Base-by-base conservation (phyloP, 306 rosid species). In the Ziziphus jujuba region DNA sequence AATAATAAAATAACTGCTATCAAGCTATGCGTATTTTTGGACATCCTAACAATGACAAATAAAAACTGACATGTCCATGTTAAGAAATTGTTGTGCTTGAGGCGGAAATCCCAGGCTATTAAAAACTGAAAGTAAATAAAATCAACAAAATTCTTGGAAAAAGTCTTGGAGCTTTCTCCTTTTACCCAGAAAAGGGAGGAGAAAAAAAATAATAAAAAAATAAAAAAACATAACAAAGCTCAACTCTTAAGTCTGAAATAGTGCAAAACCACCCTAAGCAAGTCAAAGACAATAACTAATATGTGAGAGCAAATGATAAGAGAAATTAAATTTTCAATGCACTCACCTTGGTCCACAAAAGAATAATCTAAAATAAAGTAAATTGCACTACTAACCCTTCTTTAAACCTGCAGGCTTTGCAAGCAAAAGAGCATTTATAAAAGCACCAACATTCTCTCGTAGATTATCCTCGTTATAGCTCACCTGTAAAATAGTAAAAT, bases 401-500 rank as follows among this genome's bases (percentile, higher is more conserved):
- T 93, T 93, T 73, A 93, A 83, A 65, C 96, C 97, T 25, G 79
- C 77, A 67, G 99, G 99, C 71, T 93, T 93, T 50, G 99, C 92
- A 64, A 63, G 79, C 82, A 93, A 84, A 67, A 93, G 84, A 74
- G 97, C 85, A 75, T 89, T 90, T 82, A 88, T 82, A 77, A 93
- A 88, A 60, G 97, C 97, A 56, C 99, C 91, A n/a, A 93, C 76
- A 80, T 93, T 93, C 78, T 86, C 96, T n/a, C 90, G 89, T 63
- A 93, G 64, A 51, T 78, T 64, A 28, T 93, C 95, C 66, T 93
- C 99, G 15, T 82, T 71, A 72, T 80, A 86, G 81, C 92, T 86
- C 52, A 78, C 95, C 99, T 93, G 86, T 51, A 69, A 75, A 22
- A 55, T 22, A 16, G 15, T 13, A 56, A 56, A 23, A 17, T 54